These are phyloP conservation scores for Exserohilum rostratum DNA, from an alignment of 2,329 filamentous ascomycete species.

Conservation along the genomic window DNA sequence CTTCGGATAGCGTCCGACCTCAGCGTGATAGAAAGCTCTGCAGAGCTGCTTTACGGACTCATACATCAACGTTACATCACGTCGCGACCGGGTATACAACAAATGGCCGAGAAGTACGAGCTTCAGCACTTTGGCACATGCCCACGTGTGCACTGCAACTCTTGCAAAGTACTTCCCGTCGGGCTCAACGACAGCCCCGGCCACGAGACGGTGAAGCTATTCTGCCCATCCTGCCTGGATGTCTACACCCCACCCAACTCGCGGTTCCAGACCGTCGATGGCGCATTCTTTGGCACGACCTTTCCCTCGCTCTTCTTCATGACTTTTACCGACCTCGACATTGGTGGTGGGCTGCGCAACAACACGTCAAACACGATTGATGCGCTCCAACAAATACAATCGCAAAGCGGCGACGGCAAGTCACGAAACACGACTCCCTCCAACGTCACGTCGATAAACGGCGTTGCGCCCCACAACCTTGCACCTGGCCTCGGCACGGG, in stretches of 20 bases:
- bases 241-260: constrained; percentile 98
- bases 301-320: constrained; percentile 98
- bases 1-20: constrained; percentile 89
- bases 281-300: constrained; percentile 96
- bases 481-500: constrained; percentile 81
- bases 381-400: constrained; percentile 44
- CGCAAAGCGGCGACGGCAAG: constrained; percentile 42
- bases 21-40: constrained; percentile 93
- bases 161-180: constrained; percentile 88
- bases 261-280: constrained; percentile 95
- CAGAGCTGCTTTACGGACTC: constrained; percentile 96
- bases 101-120: constrained; percentile 99
- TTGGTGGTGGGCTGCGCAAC: constrained; percentile 73
- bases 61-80: constrained; percentile 99
- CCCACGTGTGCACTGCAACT: constrained; percentile 91
- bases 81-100: constrained; percentile 92
- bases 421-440: constrained; percentile 42
- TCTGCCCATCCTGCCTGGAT: constrained; percentile 95
- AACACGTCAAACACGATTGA: constrained; percentile 42
- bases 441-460: constrained; percentile 68
- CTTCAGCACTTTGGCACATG: constrained; percentile 94
- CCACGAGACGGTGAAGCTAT: constrained; percentile 97
- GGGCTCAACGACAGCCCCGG: constrained; percentile 93
- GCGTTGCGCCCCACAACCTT: constrained; percentile 84
- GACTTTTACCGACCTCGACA: constrained; percentile 95